Base-by-base conservation (phyloP, 768 basidiomycete genomes). In the Mycena filopes region DNA sequence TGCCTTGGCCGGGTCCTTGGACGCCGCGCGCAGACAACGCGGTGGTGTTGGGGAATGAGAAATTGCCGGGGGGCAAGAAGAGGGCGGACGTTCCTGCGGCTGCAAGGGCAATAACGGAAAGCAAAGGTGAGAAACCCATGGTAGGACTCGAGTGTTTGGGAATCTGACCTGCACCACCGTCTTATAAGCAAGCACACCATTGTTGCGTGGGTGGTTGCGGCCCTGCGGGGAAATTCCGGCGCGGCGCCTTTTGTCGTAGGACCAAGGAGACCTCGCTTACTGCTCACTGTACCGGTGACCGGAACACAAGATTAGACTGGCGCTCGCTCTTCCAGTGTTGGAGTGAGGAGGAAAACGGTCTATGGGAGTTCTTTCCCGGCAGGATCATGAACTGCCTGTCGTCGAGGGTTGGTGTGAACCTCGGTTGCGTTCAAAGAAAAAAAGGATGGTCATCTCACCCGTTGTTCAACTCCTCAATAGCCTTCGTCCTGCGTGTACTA, bases 231-330 rank as follows among this genome's bases (percentile, higher is more conserved):
- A 55, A 63, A 55, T 26, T 23, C 38, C 61, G 61, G 61, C 54
- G 21, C 86, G 36, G 36, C 36, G 10, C 47, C 38, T 41, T 50
- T 40, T 4, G n/a, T n/a, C n/a, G 21, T 10, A 36, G 33, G 20
- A 3, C 25, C 23, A 21, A 28, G 31, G 26, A 36, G 36, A 36
- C 4, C 36, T 11, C 15, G 4, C 10, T 36, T 2, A 10, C 10
- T 36, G 11, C 15, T 15, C 36, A 36, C 36, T 36, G 36, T 15
- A 4, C 36, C 36, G 36, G 36, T 36, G 36, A 36, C 36, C 36
- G 36, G 5, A n/a, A 9, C 36, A 36, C 36, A 36, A 36, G 36
- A n/a, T n/a, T n/a, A n/a, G n/a, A n/a, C n/a, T n/a, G n/a, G n/a
- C n/a, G n/a, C n/a, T n/a, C n/a, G n/a, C n/a, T n/a, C n/a, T n/a